Evolutionary conservation across 139 green algal genomes (phyloP), one percentile per base, ranked within the genome.

Genomic region (Picochlorum sp.): DNA sequence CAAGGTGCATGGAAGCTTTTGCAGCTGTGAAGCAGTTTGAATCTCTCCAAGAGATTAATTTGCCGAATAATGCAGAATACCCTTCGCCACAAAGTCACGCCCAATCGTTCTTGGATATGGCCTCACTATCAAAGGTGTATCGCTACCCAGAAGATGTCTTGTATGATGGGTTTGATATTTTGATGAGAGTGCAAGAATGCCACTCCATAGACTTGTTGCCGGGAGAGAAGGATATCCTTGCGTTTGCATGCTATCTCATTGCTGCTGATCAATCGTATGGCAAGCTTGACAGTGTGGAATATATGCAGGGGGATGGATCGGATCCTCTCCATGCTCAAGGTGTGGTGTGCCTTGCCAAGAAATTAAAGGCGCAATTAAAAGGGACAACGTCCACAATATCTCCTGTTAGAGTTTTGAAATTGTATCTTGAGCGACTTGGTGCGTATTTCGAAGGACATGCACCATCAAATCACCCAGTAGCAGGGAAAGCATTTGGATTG

Each of bases 351-450:
- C 34, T 41, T 41, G 34, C 34, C 34, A 41, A 41, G 8, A 34
- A 30, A 15, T 34, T 59, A 14, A 41, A 59, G 21, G 15, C 13
- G 9, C 16, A 62, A n/a, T 67, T 82, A 67, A 24, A 46, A 41
- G 61, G 46, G 9, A 66, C 66, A 54, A 71, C 66, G 24, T 63
- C 61, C 2, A 56, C 72, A 59, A 74, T 74, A 49, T 72, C 73
- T 57, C 38, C 71, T 34, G 18, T 78, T 38, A 59, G 62, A 21
- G 61, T 80, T 37, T 69, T 91, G 24, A 83, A 87, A 75, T 80
- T 95, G 11, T 87, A 86, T 69, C 65, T 90, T 54, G 83, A 90
- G 72, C 76, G 87, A 34, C 74, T 93, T 66, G 87, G 87, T 37
- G 57, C 57, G 18, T 57, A 78, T 52, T 62, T 75, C n/a, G 26